These are phyloP conservation scores for Claviceps fusiformis DNA, from an alignment of 2,329 filamentous ascomycete genomes.

Conservation along the genomic window DNA sequence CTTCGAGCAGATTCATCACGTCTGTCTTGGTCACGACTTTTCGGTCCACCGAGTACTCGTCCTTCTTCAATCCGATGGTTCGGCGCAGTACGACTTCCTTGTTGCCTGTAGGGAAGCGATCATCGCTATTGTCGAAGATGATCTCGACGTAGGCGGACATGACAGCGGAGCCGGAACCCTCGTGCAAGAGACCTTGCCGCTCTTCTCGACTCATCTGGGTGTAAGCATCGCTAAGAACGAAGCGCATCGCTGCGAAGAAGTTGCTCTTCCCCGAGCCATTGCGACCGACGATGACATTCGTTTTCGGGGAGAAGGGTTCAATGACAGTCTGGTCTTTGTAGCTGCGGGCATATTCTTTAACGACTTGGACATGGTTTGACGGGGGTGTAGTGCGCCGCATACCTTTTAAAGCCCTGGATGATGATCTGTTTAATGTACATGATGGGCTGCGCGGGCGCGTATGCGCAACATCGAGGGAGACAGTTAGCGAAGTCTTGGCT, in stretches of 20 bases:
- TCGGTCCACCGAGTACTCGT: constrained; percentile 94
- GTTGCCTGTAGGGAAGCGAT: constrained; percentile 86
- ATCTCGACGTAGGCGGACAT: constrained; percentile 99
- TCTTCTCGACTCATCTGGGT: constrained; percentile 92
- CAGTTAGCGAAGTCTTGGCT: constrained; percentile 12
- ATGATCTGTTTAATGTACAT: constrained; percentile 99
- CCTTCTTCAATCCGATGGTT: constrained; percentile 94
- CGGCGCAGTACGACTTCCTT: constrained; percentile 82
- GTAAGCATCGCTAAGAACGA: constrained; percentile 95
- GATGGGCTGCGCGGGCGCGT: constrained; percentile 26
- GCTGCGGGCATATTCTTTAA: constrained; percentile 32
- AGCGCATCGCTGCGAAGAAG: constrained; percentile 97
- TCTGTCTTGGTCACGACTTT: constrained; percentile 93
- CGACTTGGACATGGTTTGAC: constrained; percentile 4
- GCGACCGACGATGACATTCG: constrained; percentile 96
- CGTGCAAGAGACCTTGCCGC: constrained; percentile 89
- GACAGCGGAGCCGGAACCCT: constrained; percentile 92
- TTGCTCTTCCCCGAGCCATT: constrained; percentile 99
- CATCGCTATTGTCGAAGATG: constrained; percentile 95
- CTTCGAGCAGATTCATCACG: constrained; percentile 89
- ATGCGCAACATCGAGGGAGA: constrained; percentile 22
- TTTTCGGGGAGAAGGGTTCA: constrained; percentile 92
- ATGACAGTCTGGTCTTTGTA: constrained; percentile 99
- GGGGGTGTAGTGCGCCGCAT: constrained; percentile 13
- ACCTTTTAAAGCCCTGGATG: constrained; percentile 99